phyloP scores from a whole-genome alignment of 2,329 filamentous ascomycete species.

The Aspergillus pseudoviridinutans region DNA sequence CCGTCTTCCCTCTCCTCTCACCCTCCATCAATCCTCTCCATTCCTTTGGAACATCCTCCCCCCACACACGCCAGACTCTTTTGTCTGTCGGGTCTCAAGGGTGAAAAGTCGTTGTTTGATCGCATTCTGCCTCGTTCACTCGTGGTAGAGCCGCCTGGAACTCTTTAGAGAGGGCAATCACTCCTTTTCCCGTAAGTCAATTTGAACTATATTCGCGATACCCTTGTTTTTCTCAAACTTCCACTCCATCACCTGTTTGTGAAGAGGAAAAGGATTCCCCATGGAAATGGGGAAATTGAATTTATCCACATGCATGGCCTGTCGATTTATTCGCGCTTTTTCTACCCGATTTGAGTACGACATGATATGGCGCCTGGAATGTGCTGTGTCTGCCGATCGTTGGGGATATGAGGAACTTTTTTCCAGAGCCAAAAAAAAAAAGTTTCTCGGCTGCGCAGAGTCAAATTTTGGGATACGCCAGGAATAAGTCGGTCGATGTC shows the following conservation, averaged over 20 bases:
- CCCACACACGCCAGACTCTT: conserved; percentile 15
- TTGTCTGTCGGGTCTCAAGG: conserved; percentile 22
- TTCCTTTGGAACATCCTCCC: background rate
- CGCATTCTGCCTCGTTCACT: conserved; percentile 30
- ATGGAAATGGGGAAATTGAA: background rate
- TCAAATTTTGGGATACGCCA: conserved; percentile 3
- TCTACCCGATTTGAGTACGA: background rate
- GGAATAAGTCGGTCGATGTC: conserved; percentile 10
- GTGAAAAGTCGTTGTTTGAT: conserved; percentile 17
- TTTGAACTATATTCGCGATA: background rate
- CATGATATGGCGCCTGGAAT: background rate
- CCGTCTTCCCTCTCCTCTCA: conserved; percentile 18
- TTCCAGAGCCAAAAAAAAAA: conserved; percentile 6
- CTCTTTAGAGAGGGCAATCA: conserved; percentile 17
- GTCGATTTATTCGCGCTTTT: background rate
- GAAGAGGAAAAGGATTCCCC: background rate
- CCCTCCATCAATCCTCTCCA: conserved; percentile 13
- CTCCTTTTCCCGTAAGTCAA: conserved; percentile 27
- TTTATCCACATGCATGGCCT: no score
- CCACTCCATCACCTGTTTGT: background rate
- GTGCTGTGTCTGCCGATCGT: background rate
- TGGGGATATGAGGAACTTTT: background rate
- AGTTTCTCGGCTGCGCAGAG: conserved; percentile 9
- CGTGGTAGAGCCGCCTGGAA: conserved; percentile 28
- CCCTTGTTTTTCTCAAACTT: background rate